Evolutionary conservation across 306 rosid genomes (phyloP).

Genomic region (Vigna reflexopilosa): DNA sequence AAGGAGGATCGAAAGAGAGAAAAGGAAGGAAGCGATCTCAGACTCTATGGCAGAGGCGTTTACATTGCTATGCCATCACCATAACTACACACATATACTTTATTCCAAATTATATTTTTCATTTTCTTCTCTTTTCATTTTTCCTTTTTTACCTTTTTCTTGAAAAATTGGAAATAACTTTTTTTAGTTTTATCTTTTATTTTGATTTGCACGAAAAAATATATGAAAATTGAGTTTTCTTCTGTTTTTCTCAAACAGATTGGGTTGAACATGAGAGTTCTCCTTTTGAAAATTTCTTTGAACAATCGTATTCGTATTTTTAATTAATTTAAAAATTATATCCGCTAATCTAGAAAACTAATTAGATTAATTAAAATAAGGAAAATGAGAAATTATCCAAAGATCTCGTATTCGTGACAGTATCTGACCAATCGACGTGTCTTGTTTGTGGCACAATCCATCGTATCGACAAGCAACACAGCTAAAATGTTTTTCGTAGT

Average conservation of each 20-base stretch:
- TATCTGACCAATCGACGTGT: background rate
- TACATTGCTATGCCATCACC: slow-evolving; percentile 32
- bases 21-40: slow-evolving; percentile 47
- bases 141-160: background rate
- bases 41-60: slow-evolving; percentile 41
- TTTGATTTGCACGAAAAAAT: background rate
- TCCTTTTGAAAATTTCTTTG: background rate
- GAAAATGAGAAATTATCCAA: background rate
- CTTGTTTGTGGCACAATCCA: background rate
- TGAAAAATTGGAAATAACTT: background rate
- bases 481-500: background rate
- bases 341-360: background rate
- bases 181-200: background rate
- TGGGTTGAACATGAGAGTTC: background rate
- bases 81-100: slow-evolving; percentile 37
- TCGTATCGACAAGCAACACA: no score
- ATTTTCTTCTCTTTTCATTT: background rate
- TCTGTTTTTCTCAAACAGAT: background rate
- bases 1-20: slow-evolving; percentile 30
- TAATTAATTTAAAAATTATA: background rate
- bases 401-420: background rate
- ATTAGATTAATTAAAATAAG: background rate
- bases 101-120: slow-evolving; percentile 10
- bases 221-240: background rate
- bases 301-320: no score